Evolutionary conservation across 75 land plant genomes (phyloP), one percentile per base, ranked within the genome.

Genomic region (Sequoia sempervirens): DNA sequence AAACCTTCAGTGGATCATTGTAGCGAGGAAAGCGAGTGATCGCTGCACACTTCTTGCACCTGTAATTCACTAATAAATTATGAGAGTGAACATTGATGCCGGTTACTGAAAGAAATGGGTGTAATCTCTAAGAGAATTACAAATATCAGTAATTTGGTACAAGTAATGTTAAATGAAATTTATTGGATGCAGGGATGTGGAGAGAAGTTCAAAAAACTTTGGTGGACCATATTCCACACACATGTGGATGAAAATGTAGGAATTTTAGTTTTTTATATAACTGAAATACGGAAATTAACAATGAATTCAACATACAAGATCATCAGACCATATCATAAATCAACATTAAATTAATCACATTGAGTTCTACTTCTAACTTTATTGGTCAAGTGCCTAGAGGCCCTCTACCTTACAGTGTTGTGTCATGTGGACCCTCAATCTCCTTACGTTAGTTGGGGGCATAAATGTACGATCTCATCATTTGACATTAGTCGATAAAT

Each of bases 11-110:
- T 83, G 99, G 96, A 88, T 96, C 96, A 86, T 96, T 97, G 85
- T 96, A 97, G 30, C 99, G 92, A 53, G 99, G 95, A 86, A 97
- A 97, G n/a, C 99, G 96, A 80, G 98, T 93, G 15, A 87, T 75
- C 80, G 43, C 85, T 81, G 89, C 38, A 80, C 99, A 97, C 4
- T 45, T 50, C 2, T 83, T 89, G 89, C 99, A 97, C 38, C 97
- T 97, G 84, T n/a, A 70, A 52, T 70, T 70, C 73, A 70, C 4
- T 28, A 70, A 70, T 23, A 32, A 32, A 3, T 70, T 32, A 70
- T 32, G 73, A 70, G 30, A 70, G 13, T 70, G 2, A 70, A 2
- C 36, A 70, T 13, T 70, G 36, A 30, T 30, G 3, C 2, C 30
- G 10, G 36, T 69, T 69, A 30, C 30, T 69, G 34, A 56, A 46